Percentiles rank a stretch among this genome's conserved stretches.
These are phyloP conservation scores for Lachnellula hyalina DNA, from an alignment of 2,329 filamentous ascomycete genomes.

Conservation along the genomic window DNA sequence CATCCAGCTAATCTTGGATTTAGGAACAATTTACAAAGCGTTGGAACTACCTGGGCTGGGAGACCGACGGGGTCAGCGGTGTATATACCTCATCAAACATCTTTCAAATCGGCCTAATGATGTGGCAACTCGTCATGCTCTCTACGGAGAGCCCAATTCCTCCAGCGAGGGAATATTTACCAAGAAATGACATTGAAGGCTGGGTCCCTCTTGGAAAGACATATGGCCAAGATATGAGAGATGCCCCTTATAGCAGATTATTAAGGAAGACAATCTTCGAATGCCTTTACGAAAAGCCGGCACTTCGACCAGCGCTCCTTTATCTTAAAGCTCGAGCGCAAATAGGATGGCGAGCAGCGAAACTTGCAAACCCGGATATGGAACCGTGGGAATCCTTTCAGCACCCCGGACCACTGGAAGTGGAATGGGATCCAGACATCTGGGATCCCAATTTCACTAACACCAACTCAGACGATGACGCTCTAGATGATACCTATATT, in stretches of 20 bases:
- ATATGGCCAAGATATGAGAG: not conserved
- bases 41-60: constrained; percentile 7
- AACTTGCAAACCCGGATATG: not conserved
- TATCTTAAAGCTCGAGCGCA: constrained; percentile 4
- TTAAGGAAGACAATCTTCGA: constrained; percentile 9
- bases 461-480: too few species aligned
- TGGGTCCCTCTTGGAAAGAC: not conserved
- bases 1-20: not conserved
- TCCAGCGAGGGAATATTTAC: not conserved
- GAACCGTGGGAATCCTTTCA: not conserved
- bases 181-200: not conserved
- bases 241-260: constrained; percentile 1
- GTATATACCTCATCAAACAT: constrained; percentile 4
- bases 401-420: not conserved
- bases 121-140: constrained; percentile 4
- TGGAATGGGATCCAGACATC: not conserved
- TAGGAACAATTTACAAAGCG: constrained; percentile 9
- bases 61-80: constrained; percentile 3
- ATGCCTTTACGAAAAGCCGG: constrained; percentile 11
- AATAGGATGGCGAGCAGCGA: not conserved
- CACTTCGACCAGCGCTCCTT: not conserved
- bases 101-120: not conserved
- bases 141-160: not conserved
- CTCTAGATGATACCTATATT: too few species aligned
- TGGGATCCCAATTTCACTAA: not conserved